phyloP scores from a whole-genome alignment of 208 protist genomes.

The Trypanosoma cruzi region DNA sequence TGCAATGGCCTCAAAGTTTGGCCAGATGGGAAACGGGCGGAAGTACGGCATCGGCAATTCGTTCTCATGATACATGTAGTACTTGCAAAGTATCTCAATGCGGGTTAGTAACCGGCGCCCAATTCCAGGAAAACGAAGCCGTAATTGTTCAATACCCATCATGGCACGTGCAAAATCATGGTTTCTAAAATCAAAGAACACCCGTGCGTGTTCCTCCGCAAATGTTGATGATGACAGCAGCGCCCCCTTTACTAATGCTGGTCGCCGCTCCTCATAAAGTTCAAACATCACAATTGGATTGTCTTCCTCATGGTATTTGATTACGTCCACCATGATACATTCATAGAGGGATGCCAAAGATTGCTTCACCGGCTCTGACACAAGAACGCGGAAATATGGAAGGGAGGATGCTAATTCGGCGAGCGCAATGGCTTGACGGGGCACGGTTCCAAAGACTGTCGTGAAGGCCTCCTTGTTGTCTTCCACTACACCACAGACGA shows the following conservation, averaged over 20 bases:
- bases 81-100: slow-evolving; percentile 64
- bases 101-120: slow-evolving; percentile 46
- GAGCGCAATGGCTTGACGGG: slow-evolving; percentile 56
- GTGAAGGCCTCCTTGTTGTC: slow-evolving; percentile 80
- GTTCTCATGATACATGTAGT: slow-evolving; percentile 39
- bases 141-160: slow-evolving; percentile 38
- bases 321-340: slow-evolving; percentile 82
- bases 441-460: slow-evolving; percentile 76
- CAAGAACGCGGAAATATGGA: slow-evolving; percentile 51
- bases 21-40: slow-evolving; percentile 63
- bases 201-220: slow-evolving; percentile 63
- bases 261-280: slow-evolving; percentile 35
- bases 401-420: slow-evolving; percentile 63
- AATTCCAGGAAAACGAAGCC: slow-evolving; percentile 9
- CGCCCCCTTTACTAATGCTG: slow-evolving; percentile 6
- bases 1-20: slow-evolving; percentile 65
- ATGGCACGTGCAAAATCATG: slow-evolving; percentile 68
- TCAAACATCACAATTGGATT: slow-evolving; percentile 78
- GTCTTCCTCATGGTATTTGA: slow-evolving; percentile 44
- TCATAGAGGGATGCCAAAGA: slow-evolving; percentile 65
- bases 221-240: slow-evolving; percentile 32
- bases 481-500: slow-evolving; percentile 79
- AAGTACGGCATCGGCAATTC: slow-evolving; percentile 65
- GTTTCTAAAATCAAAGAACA: slow-evolving; percentile 76
- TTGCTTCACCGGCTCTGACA: slow-evolving; percentile 84